Evolutionary conservation across 306 rosid genomes (phyloP), one percentile per base, ranked within the genome.

Genomic region (Vigna trinervia): DNA sequence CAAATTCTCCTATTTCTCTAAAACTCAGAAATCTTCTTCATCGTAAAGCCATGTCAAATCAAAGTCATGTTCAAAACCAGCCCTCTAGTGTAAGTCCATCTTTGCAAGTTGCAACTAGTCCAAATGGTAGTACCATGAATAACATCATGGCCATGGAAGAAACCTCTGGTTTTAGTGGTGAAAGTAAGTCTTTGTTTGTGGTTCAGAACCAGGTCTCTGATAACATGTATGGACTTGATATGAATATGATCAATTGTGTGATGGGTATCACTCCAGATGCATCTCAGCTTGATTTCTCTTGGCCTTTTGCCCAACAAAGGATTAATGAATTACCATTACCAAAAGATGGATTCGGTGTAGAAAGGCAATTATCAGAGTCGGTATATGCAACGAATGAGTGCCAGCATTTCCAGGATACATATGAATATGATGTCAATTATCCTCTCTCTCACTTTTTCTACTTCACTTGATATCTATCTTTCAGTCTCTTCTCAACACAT

Each of bases 11-110:
- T 10, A 89, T 93, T 58, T 88, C 91, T 66, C 82, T 84, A 71
- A 94, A 94, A 77, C 85, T 88, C 46, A 87, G 75, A 84, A 91
- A 78, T 69, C 90, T 93, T 34, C 88, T 93, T 58, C 59, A 86
- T 84, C 82, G 60, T 48, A 87, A 86, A 66, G 48, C 73, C 61
- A 73, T 67, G 60, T 47, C 80, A 30, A 66, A 48, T 46, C 78
- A 46, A 76, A 14, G 0, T 30, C 67, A 60, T 6, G 62, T 19
- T 75, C 80, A 81, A 65, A 75, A 14, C 73, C 52, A 75, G 26
- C 36, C 85, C 32, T 63, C 77, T 23, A 1, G n/a, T 67, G 12
- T 12, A 5, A 47, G 8, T 32, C 62, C 59, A 3, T 17, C n/a
- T 72, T 78, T 52, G 36, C 82, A 77, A 77, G 14, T 12, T 53